Percentiles rank a stretch among this genome's conserved stretches.
Conservation (phyloP, 129 eudicot genomes). For the Heracleum sosnowskyi region DNA sequence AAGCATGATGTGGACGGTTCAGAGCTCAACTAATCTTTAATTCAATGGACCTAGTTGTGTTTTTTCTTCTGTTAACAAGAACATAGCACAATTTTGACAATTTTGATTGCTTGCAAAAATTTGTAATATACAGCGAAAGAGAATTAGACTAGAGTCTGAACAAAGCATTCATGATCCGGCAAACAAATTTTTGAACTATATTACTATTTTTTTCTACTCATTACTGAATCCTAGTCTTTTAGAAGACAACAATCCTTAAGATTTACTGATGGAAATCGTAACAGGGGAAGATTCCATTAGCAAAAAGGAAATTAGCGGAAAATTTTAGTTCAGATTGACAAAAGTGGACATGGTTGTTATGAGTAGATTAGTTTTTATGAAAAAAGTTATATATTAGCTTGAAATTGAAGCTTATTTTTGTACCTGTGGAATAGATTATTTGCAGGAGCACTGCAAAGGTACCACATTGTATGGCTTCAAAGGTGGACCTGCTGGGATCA, state of each 20-base stretch:
- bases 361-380: not conserved
- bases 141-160: not conserved
- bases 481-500: slow-evolving; percentile 83
- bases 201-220: not conserved
- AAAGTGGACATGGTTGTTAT: not conserved
- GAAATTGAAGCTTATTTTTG: not conserved
- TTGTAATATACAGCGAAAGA: not conserved
- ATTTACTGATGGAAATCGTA: not conserved
- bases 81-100: too few species aligned
- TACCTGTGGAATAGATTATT: slow-evolving; percentile 34
- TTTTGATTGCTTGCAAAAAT: not conserved
- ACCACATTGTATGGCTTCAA: slow-evolving; percentile 59
- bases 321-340: not conserved
- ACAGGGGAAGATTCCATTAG: too few species aligned
- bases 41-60: not conserved
- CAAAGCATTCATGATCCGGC: not conserved
- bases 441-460: slow-evolving; percentile 60
- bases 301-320: too few species aligned
- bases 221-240: not conserved
- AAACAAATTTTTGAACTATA: not conserved
- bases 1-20: not conserved
- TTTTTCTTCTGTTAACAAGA: too few species aligned
- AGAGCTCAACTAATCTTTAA: not conserved
- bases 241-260: not conserved
- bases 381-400: too few species aligned